These are phyloP conservation scores for Somion occarium DNA, from an alignment of 1,284 basidiomycete species.

Conservation along the genomic window DNA sequence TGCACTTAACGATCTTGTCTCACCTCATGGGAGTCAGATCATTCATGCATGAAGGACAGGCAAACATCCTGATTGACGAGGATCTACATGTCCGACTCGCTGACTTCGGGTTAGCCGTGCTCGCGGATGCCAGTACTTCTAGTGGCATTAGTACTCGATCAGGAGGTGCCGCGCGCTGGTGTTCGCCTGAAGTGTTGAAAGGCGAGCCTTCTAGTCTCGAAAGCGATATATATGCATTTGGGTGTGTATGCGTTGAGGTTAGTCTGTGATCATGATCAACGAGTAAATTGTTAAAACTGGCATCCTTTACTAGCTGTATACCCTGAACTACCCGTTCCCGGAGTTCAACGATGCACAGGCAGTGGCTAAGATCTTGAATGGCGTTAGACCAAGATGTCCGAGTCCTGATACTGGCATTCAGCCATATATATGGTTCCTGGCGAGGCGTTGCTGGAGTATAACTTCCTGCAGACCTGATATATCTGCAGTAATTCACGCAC, in stretches of 20 bases:
- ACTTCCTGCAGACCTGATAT: not conserved
- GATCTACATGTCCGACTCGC: slow-evolving; percentile 7
- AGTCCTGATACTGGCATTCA: not conserved
- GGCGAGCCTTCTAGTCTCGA: not conserved
- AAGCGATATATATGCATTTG: slow-evolving; percentile 7
- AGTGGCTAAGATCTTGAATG: not conserved
- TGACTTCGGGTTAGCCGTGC: slow-evolving; percentile 9
- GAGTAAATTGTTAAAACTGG: not conserved
- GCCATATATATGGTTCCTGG: slow-evolving; percentile 1
- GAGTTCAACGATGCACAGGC: slow-evolving; percentile 5
- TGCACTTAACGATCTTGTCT: not conserved
- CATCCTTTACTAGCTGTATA: slow-evolving; percentile 2
- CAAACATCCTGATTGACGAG: slow-evolving; percentile 9
- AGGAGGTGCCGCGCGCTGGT: slow-evolving; percentile 6
- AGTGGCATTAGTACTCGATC: not conserved
- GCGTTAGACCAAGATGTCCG: not conserved
- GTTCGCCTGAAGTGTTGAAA: slow-evolving; percentile 8
- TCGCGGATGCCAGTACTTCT: not conserved
- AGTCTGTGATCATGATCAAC: not conserved
- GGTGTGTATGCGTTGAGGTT: slow-evolving; percentile 6
- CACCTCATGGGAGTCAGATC: not conserved
- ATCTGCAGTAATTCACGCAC: not conserved
- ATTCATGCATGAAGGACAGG: not conserved
- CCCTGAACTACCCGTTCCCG: not conserved
- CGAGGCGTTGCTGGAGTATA: not conserved